Evolutionary conservation across 495 filamentous ascomycete genomes (phyloP).

Genomic region (Parathielavia appendiculata): DNA sequence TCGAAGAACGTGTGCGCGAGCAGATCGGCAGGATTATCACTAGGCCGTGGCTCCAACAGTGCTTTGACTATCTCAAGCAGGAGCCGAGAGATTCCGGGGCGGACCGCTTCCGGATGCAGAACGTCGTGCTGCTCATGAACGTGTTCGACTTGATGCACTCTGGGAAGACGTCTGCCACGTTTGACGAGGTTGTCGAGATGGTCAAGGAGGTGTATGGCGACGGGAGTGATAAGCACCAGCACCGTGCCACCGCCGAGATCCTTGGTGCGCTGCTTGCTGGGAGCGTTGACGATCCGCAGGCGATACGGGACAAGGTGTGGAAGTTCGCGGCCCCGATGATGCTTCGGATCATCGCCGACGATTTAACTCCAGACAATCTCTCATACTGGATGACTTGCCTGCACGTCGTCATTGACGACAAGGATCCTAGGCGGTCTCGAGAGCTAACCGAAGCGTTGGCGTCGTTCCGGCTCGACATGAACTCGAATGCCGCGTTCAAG

Average conservation of each 20-base stretch:
- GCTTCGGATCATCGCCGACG: constrained; percentile 76
- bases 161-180: constrained; percentile 66
- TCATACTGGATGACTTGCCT: constrained; percentile 92
- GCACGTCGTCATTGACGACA: constrained; percentile 70
- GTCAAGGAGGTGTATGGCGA: constrained; percentile 73
- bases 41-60: constrained; percentile 78
- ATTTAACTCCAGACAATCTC: constrained; percentile 88
- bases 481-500: constrained; percentile 96
- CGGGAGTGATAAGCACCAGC: constrained; percentile 95
- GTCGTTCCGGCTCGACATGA: constrained; percentile 85
- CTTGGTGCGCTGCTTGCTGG: constrained; percentile 75
- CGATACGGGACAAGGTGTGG: constrained; percentile 73
- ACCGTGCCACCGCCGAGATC: constrained; percentile 93
- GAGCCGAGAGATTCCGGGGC: constrained; percentile 79
- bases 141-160: constrained; percentile 81
- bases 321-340: constrained; percentile 85
- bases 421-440: constrained; percentile 80
- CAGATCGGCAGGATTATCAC: constrained; percentile 78
- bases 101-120: constrained; percentile 86
- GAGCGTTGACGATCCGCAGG: constrained; percentile 62
- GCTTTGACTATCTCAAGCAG: constrained; percentile 92
- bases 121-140: constrained; percentile 77
- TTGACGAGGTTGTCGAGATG: constrained; percentile 83
- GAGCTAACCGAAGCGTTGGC: constrained; percentile 81
- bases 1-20: constrained; percentile 68